Evolutionary conservation across 2,329 filamentous ascomycete species (phyloP), one percentile per base, ranked within the genome.

Genomic region (Cladorrhinum sp.): DNA sequence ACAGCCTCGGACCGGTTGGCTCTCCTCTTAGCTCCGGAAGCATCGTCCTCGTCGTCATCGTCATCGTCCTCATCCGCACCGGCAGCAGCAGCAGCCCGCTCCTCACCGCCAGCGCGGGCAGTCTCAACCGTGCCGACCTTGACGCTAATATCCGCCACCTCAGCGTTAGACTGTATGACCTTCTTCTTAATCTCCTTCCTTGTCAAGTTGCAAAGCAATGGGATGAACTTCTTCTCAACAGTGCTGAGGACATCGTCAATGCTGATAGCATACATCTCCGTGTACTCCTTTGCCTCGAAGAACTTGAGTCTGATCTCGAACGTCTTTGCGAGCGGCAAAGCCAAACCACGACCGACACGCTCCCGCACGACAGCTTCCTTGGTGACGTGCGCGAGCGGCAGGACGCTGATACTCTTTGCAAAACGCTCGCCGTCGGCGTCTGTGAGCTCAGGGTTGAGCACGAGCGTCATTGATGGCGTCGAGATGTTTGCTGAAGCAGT

Each of bases 401-500:
- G 82, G 64, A 90, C 87, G 71, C 91, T 96, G 71, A 98, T 96
- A 24, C 87, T 90, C 78, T 99, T 99, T 53, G 93, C 89, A 71
- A 99, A 98, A 53, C 82, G 84, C 69, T 92, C 86, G 8, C 86
- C 86, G 58, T 93, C 84, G 3, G 86, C 82, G 33, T 82, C 78
- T 1, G 86, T 81, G 36, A 96, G 77, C 68, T 92, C 89, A 21
- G 87, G 80, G 68, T 90, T 90, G 28, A 96, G 81, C 51, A 90
- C 83, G 18, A 98, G 80, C 1, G 91, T 95, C 92, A 96, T 96
- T 4, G 87, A 86, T 1, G 95, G 95, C 0, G 95, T 99, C 42
- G 92, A 90, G 64, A 98, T 97, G 51, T 89, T 85, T 56, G 87
- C 85, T 72, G 91, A 95, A 24, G 95, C 95, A 54, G 95, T 98